Base-by-base conservation (phyloP, 2,329 filamentous ascomycete genomes). In the Calonectria hawksworthii region DNA sequence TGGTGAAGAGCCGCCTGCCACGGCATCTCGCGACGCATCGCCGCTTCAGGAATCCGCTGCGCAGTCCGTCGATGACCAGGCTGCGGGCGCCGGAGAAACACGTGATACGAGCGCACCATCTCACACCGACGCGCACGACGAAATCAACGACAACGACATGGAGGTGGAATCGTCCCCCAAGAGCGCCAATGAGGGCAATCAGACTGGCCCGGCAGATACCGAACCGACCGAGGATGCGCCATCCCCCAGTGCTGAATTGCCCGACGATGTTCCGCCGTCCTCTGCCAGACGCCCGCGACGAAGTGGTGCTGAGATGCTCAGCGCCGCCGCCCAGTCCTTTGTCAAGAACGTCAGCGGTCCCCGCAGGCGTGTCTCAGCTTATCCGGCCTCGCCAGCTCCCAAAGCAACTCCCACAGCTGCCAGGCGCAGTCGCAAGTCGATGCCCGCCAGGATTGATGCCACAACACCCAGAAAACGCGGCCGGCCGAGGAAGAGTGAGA, bases 401-500 rank as follows among this genome's bases (percentile, higher is more conserved):
- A 76, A 61, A 23, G 72, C 76, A 18, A 68, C 67, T 38, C 71
- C 74, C 7, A 21, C 74, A 41, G 70, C 76, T 5, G 56, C 64
- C 11, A 77, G 74, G 26, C 76, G 54, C 6, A 36, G 34, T 3
- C 77, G 79, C 21, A 81, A 80, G 63, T 81, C 79, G 18, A 80
- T 81, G 78, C 79, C 77, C 10, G 79, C 79, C 21, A 70, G 67
- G 16, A 41, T 72, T 26, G 16, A 61, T 13, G 51, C 74, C 1
- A 67, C 75, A 50, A 81, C 79, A 0, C 79, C 79, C 9, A 78
- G 36, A 44, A 81, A 78, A 63, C 77, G 78, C 26, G 79, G 79
- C 41, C 78, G 78, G n/a, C 79, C 79, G 7, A 76, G 75, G 26
- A 81, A 81, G 66, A 80, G 75, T 52, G 77, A 80, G 52, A 73